Base-by-base conservation (phyloP, 2,329 filamentous ascomycete genomes). In the Akanthomyces lecanii region DNA sequence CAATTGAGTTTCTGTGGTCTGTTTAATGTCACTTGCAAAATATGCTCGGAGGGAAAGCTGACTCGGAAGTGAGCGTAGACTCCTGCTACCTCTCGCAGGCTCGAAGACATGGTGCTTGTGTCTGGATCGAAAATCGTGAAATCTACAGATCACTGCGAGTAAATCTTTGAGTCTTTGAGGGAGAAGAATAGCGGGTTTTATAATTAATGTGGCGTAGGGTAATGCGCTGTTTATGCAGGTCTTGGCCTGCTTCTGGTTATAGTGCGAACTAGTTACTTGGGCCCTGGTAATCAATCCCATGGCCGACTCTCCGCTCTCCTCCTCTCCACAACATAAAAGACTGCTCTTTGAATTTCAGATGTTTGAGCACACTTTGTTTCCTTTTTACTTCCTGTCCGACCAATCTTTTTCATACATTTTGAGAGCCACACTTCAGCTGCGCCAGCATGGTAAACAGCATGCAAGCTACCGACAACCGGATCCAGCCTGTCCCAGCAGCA, bases 401-500 rank as follows among this genome's bases (percentile, higher is more conserved):
- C 2, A 11, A 8, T 36, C 10, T 11, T 11, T 33, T 36, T 36
- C 10, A 11, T 11, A 3, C 33, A 36, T 12, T 14, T 28, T 10
- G 10, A 25, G 21, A 14, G 21, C 33, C 14, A 30, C 21, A 2
- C 28, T 33, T 33, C 48, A 51, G 28, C 48, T 28, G 25, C 25
- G 44, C 6, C 33, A 42, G 18, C 36, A 61, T 18, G 36, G 23
- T 6, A 40, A 30, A 54, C 30, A 25, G 12, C 1, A 40, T 40
- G n/a, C 51, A 53, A 25, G n/a, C 51, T 40, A 21, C 51, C n/a
- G 11, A 28, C 16, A n/a, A 38, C 23, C n/a, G 21, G 30, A 61
- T 66, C 56, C 63, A 64, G 36, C 65, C 67, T 54, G 52, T 61
- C 57, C 53, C 60, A 42, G 53, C 66, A 50, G 65, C 68, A 40